Evolutionary conservation across 1,139 yeast genomes (phyloP), one percentile per base, ranked within the genome.

Genomic region (Blastobotrys raffinosifermentans): DNA sequence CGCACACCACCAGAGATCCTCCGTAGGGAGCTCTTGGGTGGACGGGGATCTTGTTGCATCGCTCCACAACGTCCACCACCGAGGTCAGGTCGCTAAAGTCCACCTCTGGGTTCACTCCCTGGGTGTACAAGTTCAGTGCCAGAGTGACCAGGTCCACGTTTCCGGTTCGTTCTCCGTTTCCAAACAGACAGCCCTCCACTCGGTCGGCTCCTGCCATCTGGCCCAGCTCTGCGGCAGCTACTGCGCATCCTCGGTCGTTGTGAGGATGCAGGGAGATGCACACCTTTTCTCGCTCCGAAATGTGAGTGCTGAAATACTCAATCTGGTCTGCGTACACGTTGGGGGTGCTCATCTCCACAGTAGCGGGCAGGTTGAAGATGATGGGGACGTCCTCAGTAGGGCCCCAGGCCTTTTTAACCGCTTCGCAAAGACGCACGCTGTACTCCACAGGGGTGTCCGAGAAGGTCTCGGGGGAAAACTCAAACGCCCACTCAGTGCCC

Each of bases 91-190:
- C 93, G 22, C 94, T 79, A 55, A 89, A 85, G 65, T 91, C 97
- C 51, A 91, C 67, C 21, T 80, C 67, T 44, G 97, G 97, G 22
- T 82, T 60, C 30, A 87, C 77, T 47, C 97, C 97, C 64, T 91
- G 96, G 26, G 97, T 91, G 68, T 87, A 89, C 69, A 91, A 69
- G 64, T 91, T 91, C 50, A 91, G 71, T 2, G 95, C 97, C 45
- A 91, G 73, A 10, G 96, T 89, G 38, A 89, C 94, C 42, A 91
- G 69, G 63, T 91, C 98, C 47, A 91, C 97, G 61, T 91, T 91
- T 60, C 98, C 97, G 19, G 98, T 91, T 66, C 97, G 80, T 72
- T 91, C 98, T 60, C 98, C 97, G 61, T 89, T 91, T 50, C 97
- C 97, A 55, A 91, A 91, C 44, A 91, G 69, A 69, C 97, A 91